These are phyloP conservation scores for Suhomyces faveliae DNA, from an alignment of 805 yeast genomes.

Conservation along the genomic window DNA sequence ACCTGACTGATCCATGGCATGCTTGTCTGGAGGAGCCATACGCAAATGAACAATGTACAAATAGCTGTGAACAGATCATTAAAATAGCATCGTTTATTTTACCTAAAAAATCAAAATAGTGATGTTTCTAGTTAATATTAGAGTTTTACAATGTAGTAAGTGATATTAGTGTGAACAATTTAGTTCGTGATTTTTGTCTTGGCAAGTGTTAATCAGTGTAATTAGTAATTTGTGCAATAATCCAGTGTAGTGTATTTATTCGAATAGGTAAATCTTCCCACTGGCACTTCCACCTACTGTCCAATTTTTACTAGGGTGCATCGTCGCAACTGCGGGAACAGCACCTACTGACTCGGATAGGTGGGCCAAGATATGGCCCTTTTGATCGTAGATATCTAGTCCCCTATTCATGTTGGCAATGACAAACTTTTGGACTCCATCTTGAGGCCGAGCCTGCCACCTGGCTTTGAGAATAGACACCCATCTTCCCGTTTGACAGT, in stretches of 20 bases:
- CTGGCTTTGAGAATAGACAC: slow-evolving; percentile 84
- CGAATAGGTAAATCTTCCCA: slow-evolving; percentile 76
- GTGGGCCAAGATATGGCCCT: slow-evolving; percentile 79
- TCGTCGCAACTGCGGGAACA: slow-evolving; percentile 84
- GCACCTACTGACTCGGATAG: slow-evolving; percentile 69
- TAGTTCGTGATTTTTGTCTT: too few species aligned
- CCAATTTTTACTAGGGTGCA: slow-evolving; percentile 91
- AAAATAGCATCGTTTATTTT: too few species aligned
- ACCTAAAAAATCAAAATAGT: too few species aligned
- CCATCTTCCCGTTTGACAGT: slow-evolving; percentile 98
- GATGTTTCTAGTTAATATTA: too few species aligned
- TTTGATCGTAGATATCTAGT: slow-evolving; percentile 75
- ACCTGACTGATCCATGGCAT: too few species aligned
- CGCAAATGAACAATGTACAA: too few species aligned
- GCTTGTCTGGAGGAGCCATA: too few species aligned
- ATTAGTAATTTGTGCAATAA: background rate
- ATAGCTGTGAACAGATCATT: too few species aligned
- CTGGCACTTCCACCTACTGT: slow-evolving; percentile 91
- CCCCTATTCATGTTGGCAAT: slow-evolving; percentile 92
- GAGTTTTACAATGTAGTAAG: too few species aligned
- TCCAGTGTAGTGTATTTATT: too few species aligned
- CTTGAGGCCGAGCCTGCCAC: slow-evolving; percentile 77
- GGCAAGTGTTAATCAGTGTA: too few species aligned
- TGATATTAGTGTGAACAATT: too few species aligned
- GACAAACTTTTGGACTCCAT: slow-evolving; percentile 75